These are phyloP conservation scores for Wickerhamiella azyma DNA, from an alignment of 805 yeast genomes.

Conservation along the genomic window DNA sequence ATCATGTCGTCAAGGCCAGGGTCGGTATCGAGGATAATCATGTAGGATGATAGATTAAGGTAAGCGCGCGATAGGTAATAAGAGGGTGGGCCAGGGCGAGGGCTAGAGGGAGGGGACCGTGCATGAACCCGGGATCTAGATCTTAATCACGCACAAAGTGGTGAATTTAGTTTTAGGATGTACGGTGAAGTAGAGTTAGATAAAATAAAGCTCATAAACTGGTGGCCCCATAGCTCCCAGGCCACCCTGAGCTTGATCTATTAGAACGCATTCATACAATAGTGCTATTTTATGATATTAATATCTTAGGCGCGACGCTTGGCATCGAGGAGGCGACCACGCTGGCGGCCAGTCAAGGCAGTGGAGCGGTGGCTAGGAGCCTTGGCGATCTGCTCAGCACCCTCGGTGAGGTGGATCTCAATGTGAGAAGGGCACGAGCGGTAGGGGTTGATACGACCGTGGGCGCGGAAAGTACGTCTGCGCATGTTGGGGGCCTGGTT, in stretches of 20 bases:
- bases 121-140: too few species aligned
- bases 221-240: too few species aligned
- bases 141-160: too few species aligned
- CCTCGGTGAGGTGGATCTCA: conserved; percentile 92
- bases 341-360: conserved; percentile 81
- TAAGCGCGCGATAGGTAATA: neutral
- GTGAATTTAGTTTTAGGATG: too few species aligned
- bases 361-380: conserved; percentile 55
- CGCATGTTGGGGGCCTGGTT: conserved; percentile 99
- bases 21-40: conserved; percentile 29
- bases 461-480: conserved; percentile 99
- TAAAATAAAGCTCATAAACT: too few species aligned
- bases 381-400: conserved; percentile 85
- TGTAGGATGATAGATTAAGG: neutral
- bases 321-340: conserved; percentile 79
- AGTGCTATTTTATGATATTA: neutral
- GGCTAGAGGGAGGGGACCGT: too few species aligned
- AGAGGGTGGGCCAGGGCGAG: too few species aligned
- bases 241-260: too few species aligned
- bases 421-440: conserved; percentile 98
- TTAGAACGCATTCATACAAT: neutral
- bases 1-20: conserved; percentile 33
- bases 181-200: too few species aligned
- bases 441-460: conserved; percentile 99
- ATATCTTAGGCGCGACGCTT: conserved; percentile 28